Conservation (phyloP, 176 grass and related monocot genomes). For the Aegilops umbellulata region DNA sequence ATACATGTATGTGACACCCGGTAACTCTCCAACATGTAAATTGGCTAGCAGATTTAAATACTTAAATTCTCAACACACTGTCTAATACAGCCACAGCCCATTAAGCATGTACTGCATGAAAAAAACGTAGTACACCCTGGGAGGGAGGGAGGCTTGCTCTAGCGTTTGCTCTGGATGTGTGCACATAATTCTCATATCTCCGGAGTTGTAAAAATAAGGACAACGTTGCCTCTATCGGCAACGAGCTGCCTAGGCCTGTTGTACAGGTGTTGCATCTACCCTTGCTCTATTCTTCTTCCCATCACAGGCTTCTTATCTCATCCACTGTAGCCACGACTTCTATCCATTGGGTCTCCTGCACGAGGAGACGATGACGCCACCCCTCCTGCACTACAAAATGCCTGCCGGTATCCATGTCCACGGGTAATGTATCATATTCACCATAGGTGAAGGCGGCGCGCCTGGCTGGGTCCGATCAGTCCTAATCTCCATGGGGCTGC, state of each 20-base stretch:
- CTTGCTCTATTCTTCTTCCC: not conserved
- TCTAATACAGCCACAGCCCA: not conserved
- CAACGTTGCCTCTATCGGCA: not conserved
- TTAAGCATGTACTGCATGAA: not conserved
- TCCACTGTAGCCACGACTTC: not conserved
- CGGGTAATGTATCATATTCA: too few species aligned
- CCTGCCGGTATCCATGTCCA: too few species aligned
- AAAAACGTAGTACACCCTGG: not conserved
- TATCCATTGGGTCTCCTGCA: not conserved
- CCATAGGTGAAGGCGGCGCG: too few species aligned
- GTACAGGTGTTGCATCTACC: not conserved
- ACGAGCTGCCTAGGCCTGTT: not conserved
- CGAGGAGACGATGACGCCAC: not conserved
- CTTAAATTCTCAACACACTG: not conserved
- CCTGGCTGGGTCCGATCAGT: too few species aligned
- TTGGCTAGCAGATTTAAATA: not conserved
- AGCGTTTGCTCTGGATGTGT: not conserved
- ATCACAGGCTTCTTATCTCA: not conserved
- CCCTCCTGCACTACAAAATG: too few species aligned
- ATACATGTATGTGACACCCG: not conserved
- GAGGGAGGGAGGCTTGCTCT: not conserved
- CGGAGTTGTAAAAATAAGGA: not conserved
- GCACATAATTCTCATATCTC: not conserved
- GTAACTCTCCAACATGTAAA: not conserved
- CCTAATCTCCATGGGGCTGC: too few species aligned